These are phyloP conservation scores for Debaryomyces hansenii DNA, from an alignment of 805 yeast genomes.

Conservation along the genomic window DNA sequence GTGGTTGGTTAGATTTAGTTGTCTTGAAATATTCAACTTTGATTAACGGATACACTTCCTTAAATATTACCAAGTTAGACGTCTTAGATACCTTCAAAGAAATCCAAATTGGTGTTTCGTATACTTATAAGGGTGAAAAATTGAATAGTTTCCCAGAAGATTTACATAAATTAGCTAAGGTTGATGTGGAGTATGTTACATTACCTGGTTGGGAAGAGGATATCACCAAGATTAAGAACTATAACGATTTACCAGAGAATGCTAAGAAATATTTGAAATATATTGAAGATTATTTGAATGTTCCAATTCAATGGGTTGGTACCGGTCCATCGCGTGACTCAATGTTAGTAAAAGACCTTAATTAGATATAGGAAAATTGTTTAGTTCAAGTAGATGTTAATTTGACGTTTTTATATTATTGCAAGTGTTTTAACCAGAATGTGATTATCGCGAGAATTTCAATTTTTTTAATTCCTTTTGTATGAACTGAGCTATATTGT, in stretches of 20 bases:
- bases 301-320: slow-evolving; percentile 95
- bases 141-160: slow-evolving; percentile 91
- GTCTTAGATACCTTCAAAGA: slow-evolving; percentile 89
- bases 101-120: slow-evolving; percentile 83
- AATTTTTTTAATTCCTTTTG: too few species aligned
- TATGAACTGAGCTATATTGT: background rate
- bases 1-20: slow-evolving; percentile 98
- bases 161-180: slow-evolving; percentile 74
- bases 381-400: background rate
- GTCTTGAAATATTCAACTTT: slow-evolving; percentile 87
- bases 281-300: slow-evolving; percentile 81
- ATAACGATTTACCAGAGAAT: slow-evolving; percentile 80
- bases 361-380: slow-evolving; percentile 1
- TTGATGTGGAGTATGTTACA: slow-evolving; percentile 88
- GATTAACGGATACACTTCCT: slow-evolving; percentile 92
- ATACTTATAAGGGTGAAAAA: slow-evolving; percentile 74
- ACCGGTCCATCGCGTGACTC: slow-evolving; percentile 97
- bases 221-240: slow-evolving; percentile 68
- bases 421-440: too few species aligned
- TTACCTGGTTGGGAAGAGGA: slow-evolving; percentile 93
- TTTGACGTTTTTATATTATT: too few species aligned
- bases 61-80: slow-evolving; percentile 94
- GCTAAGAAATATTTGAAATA: slow-evolving; percentile 82
- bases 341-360: slow-evolving; percentile 63
- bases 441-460: too few species aligned